Conservation (phyloP, 2,329 filamentous ascomycete species). For the Colletotrichum australisinense region DNA sequence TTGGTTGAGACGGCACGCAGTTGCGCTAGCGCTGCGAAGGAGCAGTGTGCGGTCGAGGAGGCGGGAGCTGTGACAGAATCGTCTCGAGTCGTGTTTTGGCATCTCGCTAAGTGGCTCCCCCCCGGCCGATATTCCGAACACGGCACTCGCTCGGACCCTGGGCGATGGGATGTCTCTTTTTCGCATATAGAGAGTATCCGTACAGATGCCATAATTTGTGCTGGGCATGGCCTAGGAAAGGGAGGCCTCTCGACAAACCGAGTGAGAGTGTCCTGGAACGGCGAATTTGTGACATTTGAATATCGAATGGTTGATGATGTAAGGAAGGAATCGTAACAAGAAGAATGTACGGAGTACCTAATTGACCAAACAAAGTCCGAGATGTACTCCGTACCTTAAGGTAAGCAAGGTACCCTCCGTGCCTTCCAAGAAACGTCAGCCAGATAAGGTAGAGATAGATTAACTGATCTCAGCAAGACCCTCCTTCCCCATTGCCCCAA, state of each 20-base stretch:
- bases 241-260: slow-evolving; percentile 11
- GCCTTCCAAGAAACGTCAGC: neutral
- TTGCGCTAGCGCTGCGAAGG: slow-evolving; percentile 4
- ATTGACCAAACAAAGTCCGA: neutral
- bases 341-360: neutral
- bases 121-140: slow-evolving; percentile 27
- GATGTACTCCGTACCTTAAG: neutral
- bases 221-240: neutral
- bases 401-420: no score
- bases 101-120: slow-evolving; percentile 35
- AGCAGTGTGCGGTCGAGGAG: slow-evolving; percentile 16
- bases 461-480: neutral
- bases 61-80: slow-evolving; percentile 55
- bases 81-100: slow-evolving; percentile 63
- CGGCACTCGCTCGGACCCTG: slow-evolving; percentile 20
- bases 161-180: neutral
- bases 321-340: neutral
- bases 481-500: neutral
- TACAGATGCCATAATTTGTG: neutral
- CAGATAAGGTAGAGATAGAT: neutral
- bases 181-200: slow-evolving; percentile 5
- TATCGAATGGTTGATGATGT: neutral
- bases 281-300: neutral
- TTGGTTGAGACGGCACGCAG: neutral
- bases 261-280: neutral